Base-by-base conservation (phyloP, 495 filamentous ascomycete genomes). In the Geoglossum glabrum region DNA sequence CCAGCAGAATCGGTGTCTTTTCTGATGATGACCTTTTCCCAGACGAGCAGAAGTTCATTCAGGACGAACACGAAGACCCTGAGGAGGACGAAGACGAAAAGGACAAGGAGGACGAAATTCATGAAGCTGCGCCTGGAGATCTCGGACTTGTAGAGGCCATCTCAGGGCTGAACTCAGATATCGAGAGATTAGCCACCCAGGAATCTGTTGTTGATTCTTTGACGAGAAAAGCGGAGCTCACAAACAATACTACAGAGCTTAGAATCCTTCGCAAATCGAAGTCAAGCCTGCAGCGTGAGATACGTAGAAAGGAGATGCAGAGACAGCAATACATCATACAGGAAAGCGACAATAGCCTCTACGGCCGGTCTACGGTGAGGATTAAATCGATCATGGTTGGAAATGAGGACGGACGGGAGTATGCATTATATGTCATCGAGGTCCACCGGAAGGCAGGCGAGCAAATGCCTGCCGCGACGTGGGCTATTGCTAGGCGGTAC, bases 291-390 rank as follows among this genome's bases (percentile, higher is more conserved):
- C 82, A 94, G 64, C 77, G 90, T 45, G 93, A 99, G 66, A 87
- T 95, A 38, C 78, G 86, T 40, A 80, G 92, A 30, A 97, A 97
- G 67, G 92, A 96, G 70, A 76, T 99, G 64, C 93, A 99, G 69
- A 76, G 88, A 43, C 90, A 95, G 69, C 93, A 97, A 67, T 99
- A 97, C 63, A 87, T 93, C 61, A 82, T 96, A 40, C 93, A 99
- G 67, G 90, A 97, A 67, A 95, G 88, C 65, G 93, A 97, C 64
- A 99, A 97, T 69, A 95, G 89, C 67, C 73, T 99, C 43, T 96
- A 92, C 67, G 92, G 92, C 17, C 84, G 92, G 13, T 88, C 92
- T 3, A 84, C 79, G 5, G 79, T 97, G 60, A 83, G 77, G 56
- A 96, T 99, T 69, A 89, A 86, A 67, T 84, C 85, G 1, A 90